A percentile compares a stretch with the other conserved stretches of the same genome.
These are phyloP conservation scores for Apiospora rasikravindrae DNA, from an alignment of 2,329 filamentous ascomycete species.

Conservation along the genomic window DNA sequence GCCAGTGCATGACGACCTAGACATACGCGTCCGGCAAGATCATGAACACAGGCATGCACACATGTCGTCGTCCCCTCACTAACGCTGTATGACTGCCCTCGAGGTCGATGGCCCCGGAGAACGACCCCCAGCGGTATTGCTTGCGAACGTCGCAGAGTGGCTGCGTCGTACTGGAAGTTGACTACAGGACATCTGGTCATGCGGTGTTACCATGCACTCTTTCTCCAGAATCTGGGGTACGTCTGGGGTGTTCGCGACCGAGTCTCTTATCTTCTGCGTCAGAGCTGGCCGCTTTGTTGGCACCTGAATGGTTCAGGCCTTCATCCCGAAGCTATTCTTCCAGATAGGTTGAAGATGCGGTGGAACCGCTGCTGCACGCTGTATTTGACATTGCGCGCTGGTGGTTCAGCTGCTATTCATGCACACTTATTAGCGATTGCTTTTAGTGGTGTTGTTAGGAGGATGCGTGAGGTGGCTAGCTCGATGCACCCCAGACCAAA, in stretches of 20 bases:
- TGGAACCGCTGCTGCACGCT: neutral
- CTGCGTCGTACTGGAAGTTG: neutral
- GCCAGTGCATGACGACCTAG: neutral
- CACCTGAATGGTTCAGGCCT: neutral
- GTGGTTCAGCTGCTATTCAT: neutral
- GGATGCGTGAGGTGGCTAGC: slow-evolving; percentile 10
- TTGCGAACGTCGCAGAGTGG: neutral
- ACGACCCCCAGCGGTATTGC: neutral
- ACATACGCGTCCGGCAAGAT: neutral
- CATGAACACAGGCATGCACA: neutral
- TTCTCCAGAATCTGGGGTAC: neutral
- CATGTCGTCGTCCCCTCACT: neutral
- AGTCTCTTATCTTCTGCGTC: neutral
- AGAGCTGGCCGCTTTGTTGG: neutral
- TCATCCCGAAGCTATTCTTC: neutral
- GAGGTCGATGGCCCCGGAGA: neutral
- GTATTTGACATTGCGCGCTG: neutral
- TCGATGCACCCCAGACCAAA: slow-evolving; percentile 5
- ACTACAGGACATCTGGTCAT: neutral
- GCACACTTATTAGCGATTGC: neutral
- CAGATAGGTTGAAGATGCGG: neutral
- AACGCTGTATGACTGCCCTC: neutral
- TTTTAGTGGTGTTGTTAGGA: neutral
- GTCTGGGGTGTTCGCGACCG: neutral
- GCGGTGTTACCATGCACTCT: neutral